phyloP scores from a whole-genome alignment of 2,329 filamentous ascomycete species.

The Hyphodiscus sp. region DNA sequence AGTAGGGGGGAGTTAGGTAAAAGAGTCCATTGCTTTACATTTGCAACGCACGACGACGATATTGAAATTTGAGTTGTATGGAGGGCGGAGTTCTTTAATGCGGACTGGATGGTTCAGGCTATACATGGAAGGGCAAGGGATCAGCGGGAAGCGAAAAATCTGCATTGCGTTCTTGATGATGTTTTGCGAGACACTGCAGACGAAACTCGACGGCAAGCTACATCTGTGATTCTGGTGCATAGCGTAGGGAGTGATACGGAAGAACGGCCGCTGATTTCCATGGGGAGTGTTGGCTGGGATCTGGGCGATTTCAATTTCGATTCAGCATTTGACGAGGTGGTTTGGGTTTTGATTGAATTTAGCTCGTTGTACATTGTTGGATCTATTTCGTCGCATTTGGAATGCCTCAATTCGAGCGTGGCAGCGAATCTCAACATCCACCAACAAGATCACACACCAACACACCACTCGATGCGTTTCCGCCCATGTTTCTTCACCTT shows the following conservation, averaged over 20 bases:
- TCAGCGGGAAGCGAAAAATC: constrained; percentile 11
- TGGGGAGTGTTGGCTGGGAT: constrained; percentile 17
- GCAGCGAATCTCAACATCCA: background rate
- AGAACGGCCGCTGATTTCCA: constrained; percentile 2
- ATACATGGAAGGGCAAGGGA: constrained; percentile 15
- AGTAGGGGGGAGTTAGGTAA: constrained; percentile 13
- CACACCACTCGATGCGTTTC: background rate
- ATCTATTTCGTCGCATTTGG: background rate
- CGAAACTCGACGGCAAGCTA: background rate
- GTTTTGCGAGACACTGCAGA: constrained; percentile 7
- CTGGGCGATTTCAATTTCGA: constrained; percentile 3
- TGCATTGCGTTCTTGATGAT: constrained; percentile 2
- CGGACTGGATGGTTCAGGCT: constrained; percentile 24
- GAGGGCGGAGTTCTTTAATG: constrained; percentile 31
- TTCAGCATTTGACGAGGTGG: background rate
- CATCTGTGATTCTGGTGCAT: constrained; percentile 19
- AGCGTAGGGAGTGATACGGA: constrained; percentile 20
- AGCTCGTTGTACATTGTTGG: background rate
- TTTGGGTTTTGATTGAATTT: constrained; percentile 6
- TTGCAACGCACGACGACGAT: background rate
- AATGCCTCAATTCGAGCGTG: too few relatives aligned
- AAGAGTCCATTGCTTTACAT: constrained; percentile 3
- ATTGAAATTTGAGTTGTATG: constrained; percentile 24
- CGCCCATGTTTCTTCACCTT: background rate
- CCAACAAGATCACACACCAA: background rate